Conservation (phyloP, 2,329 filamentous ascomycete species). For the Penicillium sclerotiorum region DNA sequence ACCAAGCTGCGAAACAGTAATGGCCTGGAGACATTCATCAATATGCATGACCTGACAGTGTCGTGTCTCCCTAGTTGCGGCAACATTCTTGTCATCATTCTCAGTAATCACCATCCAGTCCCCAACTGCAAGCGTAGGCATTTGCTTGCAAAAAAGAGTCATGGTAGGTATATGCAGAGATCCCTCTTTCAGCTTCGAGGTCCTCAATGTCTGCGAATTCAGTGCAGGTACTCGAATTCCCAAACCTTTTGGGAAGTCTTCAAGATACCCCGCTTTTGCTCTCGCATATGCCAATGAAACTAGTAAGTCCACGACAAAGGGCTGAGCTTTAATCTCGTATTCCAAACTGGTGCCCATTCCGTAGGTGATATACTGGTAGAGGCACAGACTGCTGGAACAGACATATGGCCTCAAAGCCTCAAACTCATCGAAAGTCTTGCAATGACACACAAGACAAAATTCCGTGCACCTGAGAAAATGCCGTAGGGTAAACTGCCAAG, state of each 20-base stretch:
- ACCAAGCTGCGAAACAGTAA: background rate
- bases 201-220: background rate
- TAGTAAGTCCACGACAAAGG: constrained; percentile 81
- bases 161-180: background rate
- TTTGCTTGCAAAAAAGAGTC: background rate
- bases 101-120: constrained; percentile 55
- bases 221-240: constrained; percentile 54
- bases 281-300: constrained; percentile 77
- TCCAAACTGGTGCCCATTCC: constrained; percentile 85
- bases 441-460: constrained; percentile 85
- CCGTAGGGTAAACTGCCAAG: constrained; percentile 75
- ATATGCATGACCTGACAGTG: constrained; percentile 57
- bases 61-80: constrained; percentile 21
- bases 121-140: constrained; percentile 43
- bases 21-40: constrained; percentile 30
- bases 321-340: constrained; percentile 77
- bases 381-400: constrained; percentile 72
- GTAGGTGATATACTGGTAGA: constrained; percentile 86
- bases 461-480: constrained; percentile 80
- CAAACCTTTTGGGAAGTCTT: constrained; percentile 61
- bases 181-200: background rate
- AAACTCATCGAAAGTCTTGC: constrained; percentile 64
- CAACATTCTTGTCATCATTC: background rate
- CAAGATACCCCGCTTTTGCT: constrained; percentile 45
- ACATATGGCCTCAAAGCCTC: constrained; percentile 64